Conservation (phyloP, 2,329 filamentous ascomycete genomes). For the Malbranchea zuffiana region DNA sequence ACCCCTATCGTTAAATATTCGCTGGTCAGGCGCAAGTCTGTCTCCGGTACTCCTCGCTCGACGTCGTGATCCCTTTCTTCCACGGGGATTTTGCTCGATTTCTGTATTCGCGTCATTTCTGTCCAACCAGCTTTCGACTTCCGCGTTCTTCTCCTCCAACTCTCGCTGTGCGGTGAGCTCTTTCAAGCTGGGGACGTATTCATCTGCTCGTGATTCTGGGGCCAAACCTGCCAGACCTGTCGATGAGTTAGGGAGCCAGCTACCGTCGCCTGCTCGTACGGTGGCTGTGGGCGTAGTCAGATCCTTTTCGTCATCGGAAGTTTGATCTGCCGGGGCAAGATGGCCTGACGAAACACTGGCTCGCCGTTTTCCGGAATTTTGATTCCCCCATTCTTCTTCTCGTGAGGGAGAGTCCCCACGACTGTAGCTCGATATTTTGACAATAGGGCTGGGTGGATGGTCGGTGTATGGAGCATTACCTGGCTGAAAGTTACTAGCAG, state of each 20-base stretch:
- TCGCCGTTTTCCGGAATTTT: slow-evolving; percentile 21
- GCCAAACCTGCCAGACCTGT: slow-evolving; percentile 38
- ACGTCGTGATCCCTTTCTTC: slow-evolving; percentile 23
- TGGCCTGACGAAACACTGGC: slow-evolving; percentile 27
- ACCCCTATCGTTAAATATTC: slow-evolving; percentile 27
- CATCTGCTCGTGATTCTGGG: slow-evolving; percentile 36
- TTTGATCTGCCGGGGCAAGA: slow-evolving; percentile 23
- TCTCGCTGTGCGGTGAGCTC: slow-evolving; percentile 40
- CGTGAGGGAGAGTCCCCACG: slow-evolving; percentile 36
- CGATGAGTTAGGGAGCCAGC: slow-evolving; percentile 32
- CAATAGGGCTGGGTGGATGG: slow-evolving; percentile 33
- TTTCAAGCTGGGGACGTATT: slow-evolving; percentile 39
- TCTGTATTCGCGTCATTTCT: slow-evolving; percentile 39
- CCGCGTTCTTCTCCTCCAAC: slow-evolving; percentile 41
- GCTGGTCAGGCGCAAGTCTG: slow-evolving; percentile 12
- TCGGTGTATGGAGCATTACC: slow-evolving; percentile 16
- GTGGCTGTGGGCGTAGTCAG: slow-evolving; percentile 14
- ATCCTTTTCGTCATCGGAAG: slow-evolving; percentile 16
- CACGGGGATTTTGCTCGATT: slow-evolving; percentile 23
- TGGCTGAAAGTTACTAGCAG: slow-evolving; percentile 19
- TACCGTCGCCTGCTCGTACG: slow-evolving; percentile 35
- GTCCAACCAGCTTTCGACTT: slow-evolving; percentile 45
- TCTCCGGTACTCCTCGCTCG: slow-evolving; percentile 39
- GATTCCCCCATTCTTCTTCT: slow-evolving; percentile 17
- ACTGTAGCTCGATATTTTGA: slow-evolving; percentile 34